phyloP scores from a whole-genome alignment of 257 asterid genomes.

The Osmanthus fragrans region DNA sequence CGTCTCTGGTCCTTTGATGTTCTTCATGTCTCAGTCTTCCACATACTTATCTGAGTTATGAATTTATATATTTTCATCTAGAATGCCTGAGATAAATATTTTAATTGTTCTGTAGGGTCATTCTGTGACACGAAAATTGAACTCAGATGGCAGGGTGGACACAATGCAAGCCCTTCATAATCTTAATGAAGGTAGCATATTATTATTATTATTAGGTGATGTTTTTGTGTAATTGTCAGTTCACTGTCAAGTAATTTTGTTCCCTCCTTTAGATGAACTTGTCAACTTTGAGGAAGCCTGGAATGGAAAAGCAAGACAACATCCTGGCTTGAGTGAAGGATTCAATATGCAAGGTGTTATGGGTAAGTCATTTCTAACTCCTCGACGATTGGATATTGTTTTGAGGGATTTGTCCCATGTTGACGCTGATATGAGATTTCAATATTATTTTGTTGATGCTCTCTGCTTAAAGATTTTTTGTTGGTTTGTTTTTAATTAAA shows the following conservation, averaged over 20 bases:
- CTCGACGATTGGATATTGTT: background rate
- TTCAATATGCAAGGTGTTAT: conserved; percentile 32
- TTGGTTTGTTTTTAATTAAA: background rate
- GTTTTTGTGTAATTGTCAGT: background rate
- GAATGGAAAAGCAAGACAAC: conserved; percentile 66
- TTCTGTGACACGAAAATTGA: conserved; percentile 72
- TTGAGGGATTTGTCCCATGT: background rate
- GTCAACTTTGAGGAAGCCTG: conserved; percentile 72
- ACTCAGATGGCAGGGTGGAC: conserved; percentile 83
- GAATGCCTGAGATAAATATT: conserved; percentile 18
- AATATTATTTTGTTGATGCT: background rate
- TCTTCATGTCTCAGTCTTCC: background rate
- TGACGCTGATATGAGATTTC: background rate
- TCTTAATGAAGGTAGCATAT: conserved; percentile 63
- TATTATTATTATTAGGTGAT: background rate
- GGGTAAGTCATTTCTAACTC: conserved; percentile 35
- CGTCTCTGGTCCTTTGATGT: background rate
- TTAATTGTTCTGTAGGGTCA: conserved; percentile 64
- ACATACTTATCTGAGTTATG: background rate
- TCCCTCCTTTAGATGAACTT: conserved; percentile 61
- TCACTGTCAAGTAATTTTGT: background rate
- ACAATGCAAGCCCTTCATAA: conserved; percentile 85
- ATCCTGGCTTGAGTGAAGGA: conserved; percentile 55
- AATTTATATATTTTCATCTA: conserved; percentile 18
- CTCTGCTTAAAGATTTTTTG: background rate